These are phyloP conservation scores for Mycena galericulata DNA, from an alignment of 768 basidiomycete genomes.

Conservation along the genomic window DNA sequence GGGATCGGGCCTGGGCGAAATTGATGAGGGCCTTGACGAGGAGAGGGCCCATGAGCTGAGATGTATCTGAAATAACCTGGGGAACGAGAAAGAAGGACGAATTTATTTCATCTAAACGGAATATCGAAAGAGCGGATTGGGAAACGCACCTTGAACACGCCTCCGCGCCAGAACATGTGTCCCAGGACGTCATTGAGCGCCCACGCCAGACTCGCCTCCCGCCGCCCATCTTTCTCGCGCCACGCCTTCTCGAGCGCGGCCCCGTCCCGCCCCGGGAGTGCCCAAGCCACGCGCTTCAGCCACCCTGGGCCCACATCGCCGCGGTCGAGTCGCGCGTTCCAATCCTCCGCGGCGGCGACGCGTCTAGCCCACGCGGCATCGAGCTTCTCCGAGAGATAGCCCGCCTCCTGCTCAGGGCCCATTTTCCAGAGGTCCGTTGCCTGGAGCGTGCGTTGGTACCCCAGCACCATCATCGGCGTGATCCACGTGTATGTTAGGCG, in stretches of 20 bases:
- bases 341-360: slow-evolving; percentile 59
- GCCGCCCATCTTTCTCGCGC: slow-evolving; percentile 56
- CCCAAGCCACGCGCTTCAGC: slow-evolving; percentile 55
- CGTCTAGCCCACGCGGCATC: slow-evolving; percentile 68
- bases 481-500: slow-evolving; percentile 77
- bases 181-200: slow-evolving; percentile 73
- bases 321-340: slow-evolving; percentile 60
- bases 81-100: no score
- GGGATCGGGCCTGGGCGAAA: slow-evolving; percentile 62
- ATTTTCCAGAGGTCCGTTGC: slow-evolving; percentile 82
- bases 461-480: slow-evolving; percentile 69
- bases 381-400: slow-evolving; percentile 60
- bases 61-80: slow-evolving; percentile 70
- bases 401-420: slow-evolving; percentile 62
- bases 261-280: slow-evolving; percentile 43
- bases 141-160: slow-evolving; percentile 62
- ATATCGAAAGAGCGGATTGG: not conserved
- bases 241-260: slow-evolving; percentile 53
- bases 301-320: slow-evolving; percentile 53
- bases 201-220: slow-evolving; percentile 65
- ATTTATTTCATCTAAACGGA: not conserved
- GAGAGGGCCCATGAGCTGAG: slow-evolving; percentile 73
- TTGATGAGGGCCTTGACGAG: slow-evolving; percentile 73
- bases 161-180: slow-evolving; percentile 71
- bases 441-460: slow-evolving; percentile 80